A percentile compares a stretch with the other conserved stretches of the same genome.
These are phyloP conservation scores for Phaeosphaeriaceae sp. DNA, from an alignment of 2,329 filamentous ascomycete species.

Conservation along the genomic window DNA sequence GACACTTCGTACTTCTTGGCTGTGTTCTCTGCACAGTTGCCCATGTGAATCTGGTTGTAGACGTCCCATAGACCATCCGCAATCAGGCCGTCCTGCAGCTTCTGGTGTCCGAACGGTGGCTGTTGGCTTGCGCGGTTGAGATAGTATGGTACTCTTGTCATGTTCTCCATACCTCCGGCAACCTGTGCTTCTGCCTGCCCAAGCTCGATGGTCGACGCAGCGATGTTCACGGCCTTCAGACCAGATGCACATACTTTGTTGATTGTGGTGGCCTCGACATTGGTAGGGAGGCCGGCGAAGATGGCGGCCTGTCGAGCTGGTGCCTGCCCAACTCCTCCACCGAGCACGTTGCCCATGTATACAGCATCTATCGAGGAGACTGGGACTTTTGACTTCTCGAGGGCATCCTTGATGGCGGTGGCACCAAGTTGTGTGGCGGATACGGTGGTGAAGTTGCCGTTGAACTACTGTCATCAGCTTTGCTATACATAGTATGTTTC, in stretches of 20 bases:
- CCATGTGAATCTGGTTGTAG: slow-evolving; percentile 98
- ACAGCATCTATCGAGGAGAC: slow-evolving; percentile 84
- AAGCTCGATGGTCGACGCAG: slow-evolving; percentile 93
- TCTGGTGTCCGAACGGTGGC: slow-evolving; percentile 85
- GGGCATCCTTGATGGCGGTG: slow-evolving; percentile 87
- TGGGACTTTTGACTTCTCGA: slow-evolving; percentile 86
- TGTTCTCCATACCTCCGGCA: slow-evolving; percentile 97
- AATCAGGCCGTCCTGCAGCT: slow-evolving; percentile 88
- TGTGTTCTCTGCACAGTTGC: slow-evolving; percentile 92
- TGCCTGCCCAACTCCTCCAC: slow-evolving; percentile 83
- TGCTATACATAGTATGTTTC: background rate
- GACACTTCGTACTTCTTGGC: slow-evolving; percentile 85
- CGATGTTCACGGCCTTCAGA: slow-evolving; percentile 87
- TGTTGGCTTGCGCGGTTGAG: slow-evolving; percentile 80
- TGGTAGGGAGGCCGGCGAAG: slow-evolving; percentile 82
- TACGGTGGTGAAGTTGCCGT: slow-evolving; percentile 85
- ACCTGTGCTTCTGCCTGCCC: slow-evolving; percentile 87
- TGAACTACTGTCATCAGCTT: slow-evolving; percentile 69
- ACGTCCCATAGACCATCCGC: slow-evolving; percentile 96
- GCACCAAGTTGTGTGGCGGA: slow-evolving; percentile 88
- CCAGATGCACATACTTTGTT: slow-evolving; percentile 99
- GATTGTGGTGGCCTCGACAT: slow-evolving; percentile 86
- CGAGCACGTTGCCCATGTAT: slow-evolving; percentile 96
- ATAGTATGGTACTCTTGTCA: slow-evolving; percentile 94
- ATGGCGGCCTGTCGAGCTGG: slow-evolving; percentile 90